Conservation (phyloP, 208 protist species). For the Angomonas ambiguus region DNA sequence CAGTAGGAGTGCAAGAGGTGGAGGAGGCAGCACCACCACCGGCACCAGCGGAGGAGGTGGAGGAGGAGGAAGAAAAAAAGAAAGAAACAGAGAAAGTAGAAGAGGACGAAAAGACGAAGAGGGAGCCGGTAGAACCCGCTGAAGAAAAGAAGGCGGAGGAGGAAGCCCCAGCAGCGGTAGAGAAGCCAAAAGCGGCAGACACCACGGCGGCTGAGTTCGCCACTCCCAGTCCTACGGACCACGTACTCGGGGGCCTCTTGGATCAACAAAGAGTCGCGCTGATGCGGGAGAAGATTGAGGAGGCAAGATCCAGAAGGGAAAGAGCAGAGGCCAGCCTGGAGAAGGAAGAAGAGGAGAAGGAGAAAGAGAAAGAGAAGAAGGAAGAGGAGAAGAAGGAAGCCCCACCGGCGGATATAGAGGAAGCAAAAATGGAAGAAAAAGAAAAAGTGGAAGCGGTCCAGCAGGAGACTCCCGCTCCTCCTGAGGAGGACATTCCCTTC, state of each 20-base stretch:
- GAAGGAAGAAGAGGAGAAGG: slow-evolving; percentile 34
- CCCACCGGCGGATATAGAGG: no score
- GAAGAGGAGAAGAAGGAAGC: slow-evolving; percentile 3
- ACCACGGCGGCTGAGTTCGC: no score
- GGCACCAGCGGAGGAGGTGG: background rate
- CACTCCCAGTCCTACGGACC: no score
- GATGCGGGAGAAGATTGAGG: slow-evolving; percentile 11
- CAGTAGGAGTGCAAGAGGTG: background rate
- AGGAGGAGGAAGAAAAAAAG: background rate
- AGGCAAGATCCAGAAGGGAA: background rate
- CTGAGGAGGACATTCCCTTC: slow-evolving; percentile 10
- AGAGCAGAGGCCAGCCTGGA: slow-evolving; percentile 40
- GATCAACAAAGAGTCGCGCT: no score
- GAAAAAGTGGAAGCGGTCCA: background rate
- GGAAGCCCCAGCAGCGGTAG: background rate
- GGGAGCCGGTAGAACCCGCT: background rate
- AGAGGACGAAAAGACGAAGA: background rate
- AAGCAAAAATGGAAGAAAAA: no score
- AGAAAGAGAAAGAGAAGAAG: slow-evolving; percentile 17
- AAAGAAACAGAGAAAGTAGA: background rate
- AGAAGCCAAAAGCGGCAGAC: no score
- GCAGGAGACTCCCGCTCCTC: background rate
- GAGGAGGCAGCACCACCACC: background rate
- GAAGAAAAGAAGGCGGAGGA: background rate
- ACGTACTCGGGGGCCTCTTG: no score